These are phyloP conservation scores for Mycosphaerella sp. DNA, from an alignment of 2,329 filamentous ascomycete species.

Conservation along the genomic window DNA sequence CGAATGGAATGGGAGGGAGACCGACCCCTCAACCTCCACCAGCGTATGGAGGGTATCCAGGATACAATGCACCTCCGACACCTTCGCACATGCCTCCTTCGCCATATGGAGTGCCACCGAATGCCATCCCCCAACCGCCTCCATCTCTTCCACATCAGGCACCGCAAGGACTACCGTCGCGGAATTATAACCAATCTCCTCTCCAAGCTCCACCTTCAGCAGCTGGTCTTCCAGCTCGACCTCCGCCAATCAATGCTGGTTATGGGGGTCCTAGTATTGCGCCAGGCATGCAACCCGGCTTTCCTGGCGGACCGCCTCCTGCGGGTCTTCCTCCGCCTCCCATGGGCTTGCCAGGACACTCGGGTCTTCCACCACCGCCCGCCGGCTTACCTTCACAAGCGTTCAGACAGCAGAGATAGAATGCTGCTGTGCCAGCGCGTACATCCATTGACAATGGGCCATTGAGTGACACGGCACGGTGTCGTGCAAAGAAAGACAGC, in stretches of 20 bases:
- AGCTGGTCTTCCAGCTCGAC: constrained; percentile 59
- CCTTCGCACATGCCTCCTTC: constrained; percentile 18
- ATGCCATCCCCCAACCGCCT: constrained; percentile 9
- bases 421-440: constrained; percentile 1
- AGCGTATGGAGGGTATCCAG: constrained; percentile 16
- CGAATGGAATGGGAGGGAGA: constrained; percentile 32
- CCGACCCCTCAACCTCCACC: constrained; percentile 21
- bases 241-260: constrained; percentile 61
- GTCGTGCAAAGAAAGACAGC: neutral
- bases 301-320: constrained; percentile 37
- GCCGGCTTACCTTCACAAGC: constrained; percentile 39
- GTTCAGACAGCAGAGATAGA: constrained; percentile 10
- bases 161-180: constrained; percentile 12
- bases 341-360: constrained; percentile 10
- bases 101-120: constrained; percentile 15
- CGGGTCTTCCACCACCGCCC: constrained; percentile 43
- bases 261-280: constrained; percentile 60
- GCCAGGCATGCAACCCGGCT: constrained; percentile 31
- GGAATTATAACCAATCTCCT: constrained; percentile 37
- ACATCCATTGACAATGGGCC: neutral
- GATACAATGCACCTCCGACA: constrained; percentile 16
- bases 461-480: neutral
- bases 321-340: constrained; percentile 41
- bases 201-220: constrained; percentile 56
- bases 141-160: constrained; percentile 13